Evolutionary conservation across 179 eudicot genomes (phyloP).

Genomic region (Patellifolia procumbens): DNA sequence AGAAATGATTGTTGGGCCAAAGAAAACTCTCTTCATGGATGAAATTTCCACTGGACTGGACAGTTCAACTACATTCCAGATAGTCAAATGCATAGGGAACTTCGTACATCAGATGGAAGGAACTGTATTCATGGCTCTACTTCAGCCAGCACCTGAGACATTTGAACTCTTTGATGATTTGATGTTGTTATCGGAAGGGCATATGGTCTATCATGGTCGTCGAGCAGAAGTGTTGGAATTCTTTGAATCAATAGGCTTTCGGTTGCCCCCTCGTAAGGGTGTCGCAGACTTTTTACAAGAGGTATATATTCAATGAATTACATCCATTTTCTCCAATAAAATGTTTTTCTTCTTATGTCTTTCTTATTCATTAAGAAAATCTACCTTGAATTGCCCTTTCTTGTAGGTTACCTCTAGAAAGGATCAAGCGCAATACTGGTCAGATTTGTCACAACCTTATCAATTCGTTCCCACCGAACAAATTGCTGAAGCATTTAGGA

Average conservation of each 20-base stretch:
- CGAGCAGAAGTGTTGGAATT: constrained; percentile 63
- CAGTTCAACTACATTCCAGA: constrained; percentile 93
- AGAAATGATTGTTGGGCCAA: constrained; percentile 94
- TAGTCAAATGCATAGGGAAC: constrained; percentile 72
- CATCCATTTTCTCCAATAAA: not conserved
- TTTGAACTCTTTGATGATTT: constrained; percentile 77
- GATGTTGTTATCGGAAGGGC: constrained; percentile 66
- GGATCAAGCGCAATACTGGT: constrained; percentile 95
- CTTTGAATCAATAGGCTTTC: constrained; percentile 69
- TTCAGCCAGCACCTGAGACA: constrained; percentile 84
- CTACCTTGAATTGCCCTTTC: not conserved
- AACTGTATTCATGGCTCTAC: constrained; percentile 67
- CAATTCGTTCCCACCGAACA: constrained; percentile 56
- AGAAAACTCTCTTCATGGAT: constrained; percentile 94
- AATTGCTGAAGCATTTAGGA: constrained; percentile 70
- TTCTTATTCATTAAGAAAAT: not conserved
- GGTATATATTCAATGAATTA: constrained; percentile 18
- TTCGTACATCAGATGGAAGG: constrained; percentile 86
- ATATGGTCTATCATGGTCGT: constrained; percentile 81
- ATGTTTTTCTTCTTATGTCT: not conserved
- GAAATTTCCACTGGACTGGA: constrained; percentile 96
- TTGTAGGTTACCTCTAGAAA: constrained; percentile 85
- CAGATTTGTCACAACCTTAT: constrained; percentile 71
- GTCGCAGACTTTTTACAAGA: constrained; percentile 61
- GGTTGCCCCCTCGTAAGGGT: constrained; percentile 70